A percentile compares a stretch with the other conserved stretches of the same genome.
Evolutionary conservation across 495 filamentous ascomycete genomes (phyloP).

Genomic region (Xylaria castorea): DNA sequence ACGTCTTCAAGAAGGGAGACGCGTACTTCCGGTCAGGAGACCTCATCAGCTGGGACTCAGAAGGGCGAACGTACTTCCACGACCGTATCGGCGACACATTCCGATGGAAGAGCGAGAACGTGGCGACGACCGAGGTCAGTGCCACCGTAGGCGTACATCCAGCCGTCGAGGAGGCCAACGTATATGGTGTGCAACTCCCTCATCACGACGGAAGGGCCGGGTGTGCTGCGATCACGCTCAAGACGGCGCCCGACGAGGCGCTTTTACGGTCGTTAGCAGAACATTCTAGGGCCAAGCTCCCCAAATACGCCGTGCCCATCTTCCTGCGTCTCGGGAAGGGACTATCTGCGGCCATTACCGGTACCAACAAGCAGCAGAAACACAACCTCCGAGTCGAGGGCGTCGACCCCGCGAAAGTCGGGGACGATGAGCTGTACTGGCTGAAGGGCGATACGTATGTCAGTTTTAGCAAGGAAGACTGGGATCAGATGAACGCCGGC

Average conservation of each 20-base stretch:
- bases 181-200: slow-evolving; percentile 85
- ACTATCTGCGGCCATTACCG: slow-evolving; percentile 66
- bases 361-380: slow-evolving; percentile 90
- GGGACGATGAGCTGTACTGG: slow-evolving; percentile 68
- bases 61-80: slow-evolving; percentile 82
- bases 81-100: slow-evolving; percentile 95
- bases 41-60: slow-evolving; percentile 70
- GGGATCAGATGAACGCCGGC: slow-evolving; percentile 70
- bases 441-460: slow-evolving; percentile 71
- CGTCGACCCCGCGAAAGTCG: slow-evolving; percentile 68
- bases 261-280: slow-evolving; percentile 64
- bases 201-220: slow-evolving; percentile 87
- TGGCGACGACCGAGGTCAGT: slow-evolving; percentile 83
- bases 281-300: slow-evolving; percentile 64
- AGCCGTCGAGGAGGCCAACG: slow-evolving; percentile 77
- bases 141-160: slow-evolving; percentile 74
- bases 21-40: slow-evolving; percentile 89
- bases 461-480: slow-evolving; percentile 69
- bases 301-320: slow-evolving; percentile 77
- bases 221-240: slow-evolving; percentile 73
- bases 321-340: slow-evolving; percentile 73
- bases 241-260: slow-evolving; percentile 50
- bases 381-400: slow-evolving; percentile 72
- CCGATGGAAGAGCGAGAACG: slow-evolving; percentile 95
- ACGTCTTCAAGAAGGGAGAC: slow-evolving; percentile 83